Evolutionary conservation across 2,329 filamentous ascomycete genomes (phyloP).

Genomic region (Monilinia polystroma): DNA sequence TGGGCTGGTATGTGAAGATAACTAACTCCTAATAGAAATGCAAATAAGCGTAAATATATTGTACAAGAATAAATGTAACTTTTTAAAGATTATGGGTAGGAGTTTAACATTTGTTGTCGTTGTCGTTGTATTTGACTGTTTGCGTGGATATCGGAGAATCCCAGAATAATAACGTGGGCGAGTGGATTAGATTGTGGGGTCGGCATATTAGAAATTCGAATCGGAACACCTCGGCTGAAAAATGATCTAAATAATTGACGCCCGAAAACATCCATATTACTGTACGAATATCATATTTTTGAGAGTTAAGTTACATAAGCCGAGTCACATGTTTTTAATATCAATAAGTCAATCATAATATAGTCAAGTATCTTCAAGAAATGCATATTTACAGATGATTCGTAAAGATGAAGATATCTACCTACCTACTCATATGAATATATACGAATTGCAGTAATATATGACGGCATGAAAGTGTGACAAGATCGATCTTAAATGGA

Average conservation of each 20-base stretch:
- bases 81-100: slow-evolving; percentile 4
- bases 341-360: background rate
- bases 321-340: slow-evolving; percentile 12
- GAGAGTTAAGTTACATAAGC: background rate
- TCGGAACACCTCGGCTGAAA: slow-evolving; percentile 18
- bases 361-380: too few species aligned
- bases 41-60: slow-evolving; percentile 11
- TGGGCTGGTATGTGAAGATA: background rate
- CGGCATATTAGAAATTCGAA: slow-evolving; percentile 10
- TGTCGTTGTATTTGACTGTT: background rate
- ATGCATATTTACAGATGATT: too few species aligned
- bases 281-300: too few species aligned
- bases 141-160: slow-evolving; percentile 15
- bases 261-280: background rate
- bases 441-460: too few species aligned
- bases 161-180: background rate
- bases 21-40: slow-evolving; percentile 12
- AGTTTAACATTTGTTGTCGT: slow-evolving; percentile 12
- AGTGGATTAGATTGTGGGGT: slow-evolving; percentile 16
- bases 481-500: background rate
- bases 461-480: background rate
- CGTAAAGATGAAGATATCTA: too few species aligned
- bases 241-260: background rate
- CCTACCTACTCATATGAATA: too few species aligned
- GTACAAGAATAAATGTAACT: slow-evolving; percentile 18